Conservation (phyloP, 2,329 filamentous ascomycete species). For the Penicillium hesseltinei region DNA sequence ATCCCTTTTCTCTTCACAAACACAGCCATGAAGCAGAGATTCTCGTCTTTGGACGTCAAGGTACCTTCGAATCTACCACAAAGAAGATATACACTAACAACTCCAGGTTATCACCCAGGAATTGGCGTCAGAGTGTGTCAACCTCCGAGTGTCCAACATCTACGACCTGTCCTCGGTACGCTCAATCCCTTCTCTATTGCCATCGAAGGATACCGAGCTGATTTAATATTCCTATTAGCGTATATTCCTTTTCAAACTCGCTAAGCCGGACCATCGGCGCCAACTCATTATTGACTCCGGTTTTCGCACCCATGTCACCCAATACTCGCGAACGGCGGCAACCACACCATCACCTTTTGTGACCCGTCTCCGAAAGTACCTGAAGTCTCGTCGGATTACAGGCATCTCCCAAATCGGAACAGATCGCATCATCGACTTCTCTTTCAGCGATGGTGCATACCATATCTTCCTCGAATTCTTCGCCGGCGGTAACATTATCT, state of each 20-base stretch:
- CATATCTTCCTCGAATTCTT: slow-evolving; percentile 93
- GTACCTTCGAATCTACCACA: slow-evolving; percentile 31
- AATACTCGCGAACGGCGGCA: slow-evolving; percentile 83
- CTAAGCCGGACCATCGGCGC: slow-evolving; percentile 82
- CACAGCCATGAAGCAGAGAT: slow-evolving; percentile 56
- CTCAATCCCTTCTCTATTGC: neutral
- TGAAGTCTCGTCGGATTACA: slow-evolving; percentile 84
- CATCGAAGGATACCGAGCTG: slow-evolving; percentile 10
- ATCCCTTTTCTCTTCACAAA: slow-evolving; percentile 20
- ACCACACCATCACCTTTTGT: slow-evolving; percentile 83
- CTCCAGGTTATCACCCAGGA: slow-evolving; percentile 87
- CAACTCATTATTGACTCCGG: slow-evolving; percentile 92
- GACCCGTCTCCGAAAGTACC: slow-evolving; percentile 75
- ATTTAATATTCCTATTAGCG: slow-evolving; percentile 49
- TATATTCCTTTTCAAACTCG: slow-evolving; percentile 93
- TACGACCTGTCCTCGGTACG: slow-evolving; percentile 85
- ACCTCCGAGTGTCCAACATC: slow-evolving; percentile 83
- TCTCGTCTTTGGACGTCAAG: slow-evolving; percentile 59
- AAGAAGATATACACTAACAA: slow-evolving; percentile 11
- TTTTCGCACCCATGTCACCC: slow-evolving; percentile 91
- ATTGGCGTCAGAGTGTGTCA: slow-evolving; percentile 72
- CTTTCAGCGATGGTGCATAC: slow-evolving; percentile 89
- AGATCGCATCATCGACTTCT: slow-evolving; percentile 86
- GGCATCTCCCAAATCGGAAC: slow-evolving; percentile 82
- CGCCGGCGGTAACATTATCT: slow-evolving; percentile 88